These are phyloP conservation scores for Neurospora crassa DNA, from an alignment of 2,329 filamentous ascomycete species.

Conservation along the genomic window DNA sequence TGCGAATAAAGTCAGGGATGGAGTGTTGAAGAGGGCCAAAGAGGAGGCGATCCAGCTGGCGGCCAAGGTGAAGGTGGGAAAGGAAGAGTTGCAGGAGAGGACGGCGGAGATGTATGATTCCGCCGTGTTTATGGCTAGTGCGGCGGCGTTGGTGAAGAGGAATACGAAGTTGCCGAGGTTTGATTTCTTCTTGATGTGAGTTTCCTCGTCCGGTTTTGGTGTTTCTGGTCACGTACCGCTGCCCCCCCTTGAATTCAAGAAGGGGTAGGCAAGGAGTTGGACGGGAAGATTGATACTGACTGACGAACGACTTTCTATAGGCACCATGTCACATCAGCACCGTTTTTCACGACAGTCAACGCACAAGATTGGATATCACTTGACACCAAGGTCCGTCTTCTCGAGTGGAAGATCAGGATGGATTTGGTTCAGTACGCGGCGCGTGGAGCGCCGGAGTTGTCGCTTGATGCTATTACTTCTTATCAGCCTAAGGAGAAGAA, in stretches of 20 bases:
- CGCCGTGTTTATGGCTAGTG: conserved; percentile 36
- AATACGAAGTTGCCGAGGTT: conserved; percentile 57
- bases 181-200: conserved; percentile 67
- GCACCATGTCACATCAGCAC: conserved; percentile 62
- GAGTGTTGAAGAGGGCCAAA: conserved; percentile 52
- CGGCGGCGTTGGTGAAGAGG: conserved; percentile 35
- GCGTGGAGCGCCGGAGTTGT: conserved; percentile 51
- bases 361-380: conserved; percentile 49
- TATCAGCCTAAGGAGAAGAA: conserved; percentile 44
- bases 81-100: conserved; percentile 45
- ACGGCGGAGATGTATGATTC: conserved; percentile 60
- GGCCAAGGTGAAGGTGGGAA: conserved; percentile 39
- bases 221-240: background rate
- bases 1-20: conserved; percentile 57
- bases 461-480: conserved; percentile 44
- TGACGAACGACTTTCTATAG: conserved; percentile 33
- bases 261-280: background rate
- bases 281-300: background rate
- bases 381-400: conserved; percentile 54
- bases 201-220: background rate
- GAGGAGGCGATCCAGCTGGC: conserved; percentile 55
- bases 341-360: conserved; percentile 66
- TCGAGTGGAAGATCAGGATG: conserved; percentile 74
- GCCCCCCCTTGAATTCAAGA: background rate
- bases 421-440: conserved; percentile 69